Evolutionary conservation across 495 filamentous ascomycete species (phyloP).

Genomic region (Penicillium paxilli): DNA sequence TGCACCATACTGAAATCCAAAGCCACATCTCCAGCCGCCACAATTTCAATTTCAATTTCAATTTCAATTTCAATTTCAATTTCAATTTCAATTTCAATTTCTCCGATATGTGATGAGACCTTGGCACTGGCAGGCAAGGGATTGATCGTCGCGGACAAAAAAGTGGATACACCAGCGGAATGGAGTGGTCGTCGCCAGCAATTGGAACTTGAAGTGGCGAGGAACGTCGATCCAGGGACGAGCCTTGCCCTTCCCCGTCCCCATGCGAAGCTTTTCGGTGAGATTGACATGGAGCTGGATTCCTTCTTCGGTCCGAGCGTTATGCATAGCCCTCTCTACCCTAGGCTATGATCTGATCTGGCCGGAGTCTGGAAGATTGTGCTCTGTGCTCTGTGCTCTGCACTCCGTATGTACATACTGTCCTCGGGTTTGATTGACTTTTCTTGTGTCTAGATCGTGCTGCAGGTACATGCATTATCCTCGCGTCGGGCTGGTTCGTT

Average conservation of each 20-base stretch:
- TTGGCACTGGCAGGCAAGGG: constrained; percentile 2
- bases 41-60: too few species aligned
- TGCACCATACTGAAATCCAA: too few species aligned
- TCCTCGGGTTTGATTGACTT: too few species aligned
- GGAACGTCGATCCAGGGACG: constrained; percentile 7
- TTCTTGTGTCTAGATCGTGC: too few species aligned
- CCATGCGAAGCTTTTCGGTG: not conserved
- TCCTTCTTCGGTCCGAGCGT: constrained; percentile 12
- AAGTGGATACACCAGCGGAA: constrained; percentile 4
- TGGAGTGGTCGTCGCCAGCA: constrained; percentile 3
- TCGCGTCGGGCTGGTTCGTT: constrained; percentile 3
- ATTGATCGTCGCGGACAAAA: not conserved
- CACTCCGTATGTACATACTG: too few species aligned
- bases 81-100: too few species aligned
- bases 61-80: too few species aligned
- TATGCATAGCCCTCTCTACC: constrained; percentile 4
- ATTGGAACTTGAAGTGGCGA: not conserved
- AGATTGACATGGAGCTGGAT: constrained; percentile 10
- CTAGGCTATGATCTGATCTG: not conserved
- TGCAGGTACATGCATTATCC: constrained; percentile 3
- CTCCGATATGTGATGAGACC: not conserved
- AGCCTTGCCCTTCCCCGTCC: not conserved
- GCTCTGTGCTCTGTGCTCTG: too few species aligned
- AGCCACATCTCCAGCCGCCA: not conserved
- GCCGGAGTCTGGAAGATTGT: too few species aligned